Evolutionary conservation across 2,329 filamentous ascomycete genomes (phyloP), one percentile per base, ranked within the genome.

Genomic region (Chaetomium globosum): DNA sequence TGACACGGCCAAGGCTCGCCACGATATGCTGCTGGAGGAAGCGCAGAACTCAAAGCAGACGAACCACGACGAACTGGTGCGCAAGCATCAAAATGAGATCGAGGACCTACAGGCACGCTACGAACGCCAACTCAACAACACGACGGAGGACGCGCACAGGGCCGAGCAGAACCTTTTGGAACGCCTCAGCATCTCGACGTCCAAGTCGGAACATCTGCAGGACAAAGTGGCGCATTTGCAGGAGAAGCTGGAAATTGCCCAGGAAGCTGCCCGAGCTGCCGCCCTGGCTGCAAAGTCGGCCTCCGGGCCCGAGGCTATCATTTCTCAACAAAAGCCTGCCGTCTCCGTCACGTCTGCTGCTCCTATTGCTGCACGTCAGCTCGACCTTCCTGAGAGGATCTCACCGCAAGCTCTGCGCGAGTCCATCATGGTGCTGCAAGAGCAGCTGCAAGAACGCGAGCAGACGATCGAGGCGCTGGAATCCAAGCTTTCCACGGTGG

Each of bases 391-490:
- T 0, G 92, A 95, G 76, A 96, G 90, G 82, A 92, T 97, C 65
- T 97, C 94, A 2, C 92, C 93, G 0, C 94, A 98, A 77, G 95
- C 95, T 7, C 85, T 99, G 36, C 90, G 95, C 33, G 95, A 99
- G 78, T 97, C 93, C 0, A 97, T 99, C 74, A 88, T 96, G 78
- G 95, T 97, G 21, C 83, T 99, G 30, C 95, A 99, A 78, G 94
- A 98, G 77, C 95, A 99, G 77, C 84, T 99, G 7, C 95, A 98
- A 76, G 92, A 95, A 72, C 93, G 95, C 61, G 95, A 99, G 79
- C 85, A 89, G 66, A 89, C 87, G 48, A 96, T 98, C 70, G 95
- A 99, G 75, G 87, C 89, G 68, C 88, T 98, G 13, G 92, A 97
- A 77, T 85, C 88, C 60, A 83, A 88, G 60, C 81, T 93, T 8